Evolutionary conservation across 257 asterid genomes (phyloP).

Genomic region (Rhazya stricta): DNA sequence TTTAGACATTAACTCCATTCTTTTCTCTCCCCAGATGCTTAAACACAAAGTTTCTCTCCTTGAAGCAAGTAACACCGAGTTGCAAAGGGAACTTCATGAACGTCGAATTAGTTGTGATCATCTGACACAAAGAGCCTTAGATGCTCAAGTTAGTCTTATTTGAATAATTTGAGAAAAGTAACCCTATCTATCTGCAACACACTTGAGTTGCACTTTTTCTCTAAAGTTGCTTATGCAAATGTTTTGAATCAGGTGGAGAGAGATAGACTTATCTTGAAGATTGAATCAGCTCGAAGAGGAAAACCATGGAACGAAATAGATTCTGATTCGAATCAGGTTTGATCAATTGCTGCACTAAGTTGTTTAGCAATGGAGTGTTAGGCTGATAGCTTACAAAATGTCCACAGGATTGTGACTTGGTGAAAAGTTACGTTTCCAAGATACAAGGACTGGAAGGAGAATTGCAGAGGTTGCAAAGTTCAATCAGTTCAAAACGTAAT

Average conservation of each 20-base stretch:
- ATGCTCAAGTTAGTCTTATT: conserved; percentile 71
- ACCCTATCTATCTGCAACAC: neutral
- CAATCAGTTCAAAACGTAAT: conserved; percentile 34
- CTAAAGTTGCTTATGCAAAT: conserved; percentile 3
- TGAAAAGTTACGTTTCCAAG: conserved; percentile 61
- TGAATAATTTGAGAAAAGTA: neutral
- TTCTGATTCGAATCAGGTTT: conserved; percentile 52
- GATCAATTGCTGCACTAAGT: conserved; percentile 8
- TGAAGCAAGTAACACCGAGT: conserved; percentile 73
- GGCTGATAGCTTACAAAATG: neutral
- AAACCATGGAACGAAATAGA: conserved; percentile 55
- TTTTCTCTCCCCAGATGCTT: conserved; percentile 51
- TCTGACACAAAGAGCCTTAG: conserved; percentile 63
- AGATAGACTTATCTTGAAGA: conserved; percentile 63
- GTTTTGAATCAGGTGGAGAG: conserved; percentile 62
- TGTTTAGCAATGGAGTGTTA: neutral
- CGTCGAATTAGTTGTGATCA: conserved; percentile 53
- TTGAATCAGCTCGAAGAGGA: conserved; percentile 64
- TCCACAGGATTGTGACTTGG: conserved; percentile 57
- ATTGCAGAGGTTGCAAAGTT: conserved; percentile 39
- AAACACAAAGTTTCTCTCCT: conserved; percentile 85
- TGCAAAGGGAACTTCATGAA: conserved; percentile 66
- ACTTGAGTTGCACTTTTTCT: neutral
- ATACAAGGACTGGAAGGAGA: conserved; percentile 82
- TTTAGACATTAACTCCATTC: conserved; percentile 15